These are phyloP conservation scores for Magnolia changhungtana DNA, from an alignment of 164 flowering plant genomes.

Conservation along the genomic window DNA sequence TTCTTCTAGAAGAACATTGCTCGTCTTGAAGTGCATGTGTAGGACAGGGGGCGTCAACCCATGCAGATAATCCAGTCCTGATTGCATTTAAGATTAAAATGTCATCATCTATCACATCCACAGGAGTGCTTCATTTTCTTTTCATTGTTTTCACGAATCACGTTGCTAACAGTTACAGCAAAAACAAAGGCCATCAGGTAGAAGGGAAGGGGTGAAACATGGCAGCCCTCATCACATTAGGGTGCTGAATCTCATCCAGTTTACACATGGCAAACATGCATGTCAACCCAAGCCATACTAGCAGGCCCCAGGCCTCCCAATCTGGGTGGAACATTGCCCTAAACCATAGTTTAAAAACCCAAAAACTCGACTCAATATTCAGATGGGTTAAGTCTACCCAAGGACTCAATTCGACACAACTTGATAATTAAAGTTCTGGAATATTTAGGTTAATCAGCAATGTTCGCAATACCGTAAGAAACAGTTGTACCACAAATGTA, in stretches of 20 bases:
- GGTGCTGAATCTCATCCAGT: neutral
- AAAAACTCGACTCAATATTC: too few relatives aligned
- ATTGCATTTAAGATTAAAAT: neutral
- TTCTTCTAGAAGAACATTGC: slow-evolving; percentile 47
- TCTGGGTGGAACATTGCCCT: too few relatives aligned
- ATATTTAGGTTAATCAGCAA: too few relatives aligned
- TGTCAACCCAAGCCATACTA: neutral
- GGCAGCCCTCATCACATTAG: neutral
- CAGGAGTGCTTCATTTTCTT: neutral
- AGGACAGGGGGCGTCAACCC: slow-evolving; percentile 35
- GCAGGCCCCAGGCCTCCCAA: neutral
- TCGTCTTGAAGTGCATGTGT: slow-evolving; percentile 47
- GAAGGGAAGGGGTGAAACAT: neutral
- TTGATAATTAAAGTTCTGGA: too few relatives aligned
- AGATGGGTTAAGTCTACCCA: too few relatives aligned
- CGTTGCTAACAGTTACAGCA: neutral
- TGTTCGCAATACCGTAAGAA: too few relatives aligned
- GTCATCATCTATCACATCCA: neutral
- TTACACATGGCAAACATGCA: neutral
- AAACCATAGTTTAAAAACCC: too few relatives aligned
- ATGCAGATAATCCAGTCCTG: slow-evolving; percentile 49
- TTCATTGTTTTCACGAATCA: neutral
- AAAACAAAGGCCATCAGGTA: neutral
- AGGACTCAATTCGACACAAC: too few relatives aligned
- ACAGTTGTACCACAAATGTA: too few relatives aligned